Percentiles rank a stretch among this genome's conserved stretches.
phyloP scores from a whole-genome alignment of 2,329 filamentous ascomycete genomes.

The Byssoonygena ceratinophila region DNA sequence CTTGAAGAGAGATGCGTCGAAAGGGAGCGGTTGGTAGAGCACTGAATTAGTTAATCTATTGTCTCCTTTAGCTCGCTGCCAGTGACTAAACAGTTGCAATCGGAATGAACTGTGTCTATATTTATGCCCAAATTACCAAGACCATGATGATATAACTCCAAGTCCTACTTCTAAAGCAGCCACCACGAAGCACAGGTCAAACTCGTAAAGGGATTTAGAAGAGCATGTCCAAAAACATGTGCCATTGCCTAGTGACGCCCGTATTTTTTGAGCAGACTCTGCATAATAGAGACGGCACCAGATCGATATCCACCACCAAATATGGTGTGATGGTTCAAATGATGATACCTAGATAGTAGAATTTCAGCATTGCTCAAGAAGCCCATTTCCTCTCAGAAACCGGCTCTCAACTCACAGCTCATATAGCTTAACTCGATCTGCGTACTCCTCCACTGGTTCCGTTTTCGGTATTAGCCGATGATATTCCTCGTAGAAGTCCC shows the following conservation, averaged over 20 bases:
- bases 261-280: conserved; percentile 61
- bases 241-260: conserved; percentile 35
- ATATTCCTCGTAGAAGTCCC: conserved; percentile 65
- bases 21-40: not conserved
- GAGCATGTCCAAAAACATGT: no score
- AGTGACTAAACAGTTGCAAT: no score
- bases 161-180: no score
- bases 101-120: no score
- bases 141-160: no score
- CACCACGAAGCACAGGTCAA: no score
- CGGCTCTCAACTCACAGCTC: conserved; percentile 50
- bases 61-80: no score
- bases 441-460: conserved; percentile 70
- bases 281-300: conserved; percentile 72
- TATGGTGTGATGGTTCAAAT: conserved; percentile 76
- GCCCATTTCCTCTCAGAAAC: not conserved
- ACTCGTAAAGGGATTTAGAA: no score
- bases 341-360: conserved; percentile 53
- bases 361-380: not conserved
- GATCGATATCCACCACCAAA: conserved; percentile 71
- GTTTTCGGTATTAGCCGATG: conserved; percentile 62
- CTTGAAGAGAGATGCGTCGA: not conserved
- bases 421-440: conserved; percentile 72
- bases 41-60: no score
- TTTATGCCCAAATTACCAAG: no score